Base-by-base conservation (phyloP, 1,284 basidiomycete species). In the Exsudoporus floridanus region DNA sequence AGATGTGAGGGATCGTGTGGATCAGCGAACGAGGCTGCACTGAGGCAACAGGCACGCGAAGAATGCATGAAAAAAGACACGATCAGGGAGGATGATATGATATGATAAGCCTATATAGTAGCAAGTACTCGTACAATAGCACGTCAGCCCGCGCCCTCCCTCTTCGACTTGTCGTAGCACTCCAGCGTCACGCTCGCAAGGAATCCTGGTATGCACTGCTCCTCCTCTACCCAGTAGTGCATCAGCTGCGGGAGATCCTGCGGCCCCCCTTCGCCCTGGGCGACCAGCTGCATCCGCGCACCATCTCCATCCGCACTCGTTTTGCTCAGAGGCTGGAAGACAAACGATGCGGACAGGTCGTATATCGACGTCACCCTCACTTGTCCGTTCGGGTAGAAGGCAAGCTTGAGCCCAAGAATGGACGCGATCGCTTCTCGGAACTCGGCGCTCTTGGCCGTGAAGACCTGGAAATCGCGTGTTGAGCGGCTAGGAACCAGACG, bases 301-400 rank as follows among this genome's bases (percentile, higher is more conserved):
- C 75, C 77, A 8, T 74, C 75, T 5, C 67, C 60, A 6, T 61
- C 66, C 10, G 54, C 31, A 9, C 41, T 34, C 36, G 53, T 57
- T 36, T 64, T 68, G 44, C 60, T 60, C 34, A 72, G 63, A 1
- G 87, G 86, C 63, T 84, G 81, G 67, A 90, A 90, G 23, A 87
- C 82, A 62, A 90, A 90, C 30, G 81, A 79, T 13, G 86, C 83
- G 48, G 74, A 76, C 7, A 88, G 74, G 63, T 91, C 88, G 67
- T 85, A 93, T 52, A 87, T 75, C n/a, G 85, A 88, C 4, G 90
- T 93, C 49, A 94, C 82, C 33, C 90, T 80, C 38, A 94, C 85
- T 57, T 90, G 84, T 0, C 91, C 91, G 49, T 90, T 92, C 5
- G 86, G 86, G 56, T 89, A 86, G 66, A 94, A 94, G 1, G 86